These are phyloP conservation scores for Eutrema heterophyllum DNA, from an alignment of 345 rosid species.

Conservation along the genomic window DNA sequence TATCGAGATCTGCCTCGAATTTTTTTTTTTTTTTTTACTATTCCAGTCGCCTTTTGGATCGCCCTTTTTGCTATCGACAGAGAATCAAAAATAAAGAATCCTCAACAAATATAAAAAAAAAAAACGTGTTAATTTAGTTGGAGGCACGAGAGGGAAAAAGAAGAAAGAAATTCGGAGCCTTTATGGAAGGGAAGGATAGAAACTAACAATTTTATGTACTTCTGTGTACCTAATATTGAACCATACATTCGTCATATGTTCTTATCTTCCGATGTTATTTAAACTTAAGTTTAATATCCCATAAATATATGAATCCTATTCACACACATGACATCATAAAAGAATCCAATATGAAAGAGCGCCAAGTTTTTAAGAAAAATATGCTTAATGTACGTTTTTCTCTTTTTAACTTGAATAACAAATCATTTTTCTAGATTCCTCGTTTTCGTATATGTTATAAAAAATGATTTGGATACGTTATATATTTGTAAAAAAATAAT, in stretches of 20 bases:
- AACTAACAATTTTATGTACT: conserved; percentile 26
- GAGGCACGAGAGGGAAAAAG: conserved; percentile 8
- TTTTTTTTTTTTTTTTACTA: no score
- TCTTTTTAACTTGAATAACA: neutral
- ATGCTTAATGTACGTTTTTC: no score
- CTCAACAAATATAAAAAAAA: no score
- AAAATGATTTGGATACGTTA: no score
- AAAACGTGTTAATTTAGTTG: conserved; percentile 25
- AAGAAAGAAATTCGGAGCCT: conserved; percentile 28
- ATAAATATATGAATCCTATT: neutral
- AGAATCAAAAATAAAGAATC: no score
- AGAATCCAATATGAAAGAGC: conserved; percentile 4
- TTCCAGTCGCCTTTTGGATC: no score
- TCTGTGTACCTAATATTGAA: conserved; percentile 29
- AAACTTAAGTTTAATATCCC: neutral
- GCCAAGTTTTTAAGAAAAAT: neutral
- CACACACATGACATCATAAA: conserved; percentile 14
- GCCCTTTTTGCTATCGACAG: no score
- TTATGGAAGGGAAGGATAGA: conserved; percentile 27
- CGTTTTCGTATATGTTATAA: no score
- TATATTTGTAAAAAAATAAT: no score
- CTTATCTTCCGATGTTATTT: conserved; percentile 11
- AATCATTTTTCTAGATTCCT: neutral
- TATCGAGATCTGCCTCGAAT: no score
- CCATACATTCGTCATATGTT: conserved; percentile 3